Conservation (phyloP, 179 eudicot genomes). For the Carnegiea gigantea region DNA sequence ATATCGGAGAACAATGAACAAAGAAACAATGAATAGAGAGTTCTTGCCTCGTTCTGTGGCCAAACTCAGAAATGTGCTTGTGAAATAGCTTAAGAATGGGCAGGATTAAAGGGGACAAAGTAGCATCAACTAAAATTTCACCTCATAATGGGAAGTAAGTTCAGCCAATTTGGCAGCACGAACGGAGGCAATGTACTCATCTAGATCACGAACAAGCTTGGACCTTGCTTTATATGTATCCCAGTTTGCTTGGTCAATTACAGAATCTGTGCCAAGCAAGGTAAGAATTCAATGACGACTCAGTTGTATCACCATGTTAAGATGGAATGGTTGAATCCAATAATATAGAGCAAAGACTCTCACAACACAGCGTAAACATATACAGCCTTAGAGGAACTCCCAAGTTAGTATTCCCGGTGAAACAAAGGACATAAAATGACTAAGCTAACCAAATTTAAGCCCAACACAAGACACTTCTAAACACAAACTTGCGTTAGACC, state of each 20-base stretch:
- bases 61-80: background rate
- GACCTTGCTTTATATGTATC: constrained; percentile 77
- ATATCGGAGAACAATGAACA: background rate
- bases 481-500: background rate
- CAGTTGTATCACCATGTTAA: background rate
- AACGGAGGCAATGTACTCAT: constrained; percentile 69
- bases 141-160: constrained; percentile 78
- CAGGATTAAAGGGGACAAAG: background rate
- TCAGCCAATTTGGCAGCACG: constrained; percentile 79
- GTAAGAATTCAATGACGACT: background rate
- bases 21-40: background rate
- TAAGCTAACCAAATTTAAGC: background rate
- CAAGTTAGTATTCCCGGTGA: background rate
- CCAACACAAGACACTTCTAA: background rate
- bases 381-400: background rate
- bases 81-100: background rate
- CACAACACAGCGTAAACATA: background rate
- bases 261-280: constrained; percentile 50
- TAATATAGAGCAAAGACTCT: background rate
- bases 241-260: constrained; percentile 79
- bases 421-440: background rate
- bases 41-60: background rate
- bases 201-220: constrained; percentile 85
- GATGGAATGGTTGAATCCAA: background rate
- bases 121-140: constrained; percentile 17